Evolutionary conservation across 176 grass and related monocot species (phyloP).

Genomic region (sorghum (Sorghum bicolor)): DNA sequence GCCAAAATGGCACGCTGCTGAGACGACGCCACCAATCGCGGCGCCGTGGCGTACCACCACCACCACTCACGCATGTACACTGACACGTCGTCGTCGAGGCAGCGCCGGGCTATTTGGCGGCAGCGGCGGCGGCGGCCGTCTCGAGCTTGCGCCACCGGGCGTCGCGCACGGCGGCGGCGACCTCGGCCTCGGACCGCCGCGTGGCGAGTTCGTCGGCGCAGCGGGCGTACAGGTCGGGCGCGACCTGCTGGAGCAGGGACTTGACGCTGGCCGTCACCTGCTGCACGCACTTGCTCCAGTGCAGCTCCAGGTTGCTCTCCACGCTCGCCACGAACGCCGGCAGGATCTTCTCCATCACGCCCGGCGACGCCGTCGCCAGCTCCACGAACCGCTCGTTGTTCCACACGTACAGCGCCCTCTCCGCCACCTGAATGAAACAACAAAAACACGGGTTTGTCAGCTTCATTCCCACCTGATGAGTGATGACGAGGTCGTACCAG

Average conservation of each 20-base stretch:
- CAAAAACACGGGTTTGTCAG: too few relatives aligned
- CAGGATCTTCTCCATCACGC: constrained; percentile 51
- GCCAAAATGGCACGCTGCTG: background rate
- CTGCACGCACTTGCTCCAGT: constrained; percentile 94
- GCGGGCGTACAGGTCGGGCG: constrained; percentile 53
- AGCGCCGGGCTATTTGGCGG: background rate
- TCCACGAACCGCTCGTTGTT: constrained; percentile 75
- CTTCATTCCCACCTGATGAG: background rate
- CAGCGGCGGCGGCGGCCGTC: background rate
- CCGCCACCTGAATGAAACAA: constrained; percentile 66
- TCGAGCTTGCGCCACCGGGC: constrained; percentile 61
- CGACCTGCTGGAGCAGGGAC: constrained; percentile 50
- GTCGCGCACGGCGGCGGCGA: constrained; percentile 34
- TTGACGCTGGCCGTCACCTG: constrained; percentile 63
- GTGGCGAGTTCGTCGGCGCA: constrained; percentile 42
- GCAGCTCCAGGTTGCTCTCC: constrained; percentile 63
- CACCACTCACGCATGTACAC: constrained; percentile 10
- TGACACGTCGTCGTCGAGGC: background rate
- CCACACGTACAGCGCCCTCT: constrained; percentile 83
- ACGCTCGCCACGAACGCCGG: constrained; percentile 55
- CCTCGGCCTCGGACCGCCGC: background rate
- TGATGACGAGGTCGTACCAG: too few relatives aligned
- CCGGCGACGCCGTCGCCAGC: constrained; percentile 43
- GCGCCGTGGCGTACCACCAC: background rate
- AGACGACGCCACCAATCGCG: background rate